A percentile compares a stretch with the other conserved stretches of the same genome.
phyloP scores from a whole-genome alignment of 2,329 filamentous ascomycete species.

The Epichloe hybrida region DNA sequence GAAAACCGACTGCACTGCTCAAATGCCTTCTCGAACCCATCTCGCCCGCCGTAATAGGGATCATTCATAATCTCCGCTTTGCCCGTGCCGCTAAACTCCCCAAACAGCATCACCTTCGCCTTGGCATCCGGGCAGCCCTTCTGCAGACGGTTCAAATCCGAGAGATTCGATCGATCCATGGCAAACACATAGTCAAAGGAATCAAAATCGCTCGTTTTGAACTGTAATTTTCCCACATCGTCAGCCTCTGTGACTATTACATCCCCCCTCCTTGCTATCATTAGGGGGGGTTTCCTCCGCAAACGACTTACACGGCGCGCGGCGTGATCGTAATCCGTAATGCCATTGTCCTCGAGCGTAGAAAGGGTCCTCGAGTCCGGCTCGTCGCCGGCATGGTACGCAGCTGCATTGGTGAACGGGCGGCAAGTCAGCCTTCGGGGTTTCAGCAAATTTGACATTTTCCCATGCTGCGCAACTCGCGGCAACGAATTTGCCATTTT shows the following conservation, averaged over 20 bases:
- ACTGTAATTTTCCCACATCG: slow-evolving; percentile 18
- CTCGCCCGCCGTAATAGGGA: slow-evolving; percentile 79
- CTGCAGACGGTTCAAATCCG: slow-evolving; percentile 50
- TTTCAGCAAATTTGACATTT: background rate
- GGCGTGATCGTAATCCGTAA: slow-evolving; percentile 61
- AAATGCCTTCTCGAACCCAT: slow-evolving; percentile 77
- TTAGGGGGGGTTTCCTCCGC: too few relatives aligned
- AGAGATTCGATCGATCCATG: slow-evolving; percentile 79
- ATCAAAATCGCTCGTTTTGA: slow-evolving; percentile 57
- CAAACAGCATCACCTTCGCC: slow-evolving; percentile 68
- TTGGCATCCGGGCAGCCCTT: slow-evolving; percentile 42
- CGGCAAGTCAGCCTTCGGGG: background rate
- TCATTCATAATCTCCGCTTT: slow-evolving; percentile 64
- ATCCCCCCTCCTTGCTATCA: too few relatives aligned
- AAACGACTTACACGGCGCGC: slow-evolving; percentile 52
- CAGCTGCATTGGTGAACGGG: slow-evolving; percentile 31
- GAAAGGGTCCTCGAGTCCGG: slow-evolving; percentile 77
- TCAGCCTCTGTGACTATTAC: too few relatives aligned
- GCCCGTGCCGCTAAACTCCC: slow-evolving; percentile 56
- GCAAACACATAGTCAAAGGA: slow-evolving; percentile 87
- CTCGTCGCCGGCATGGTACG: slow-evolving; percentile 64
- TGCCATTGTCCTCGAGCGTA: slow-evolving; percentile 60
- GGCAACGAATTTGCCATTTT: background rate
- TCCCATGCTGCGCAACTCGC: background rate
- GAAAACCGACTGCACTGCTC: slow-evolving; percentile 71